A percentile compares a stretch with the other conserved stretches of the same genome.
Evolutionary conservation across 176 grass and related monocot species (phyloP).

Genomic region (sorghum (Sorghum bicolor)): DNA sequence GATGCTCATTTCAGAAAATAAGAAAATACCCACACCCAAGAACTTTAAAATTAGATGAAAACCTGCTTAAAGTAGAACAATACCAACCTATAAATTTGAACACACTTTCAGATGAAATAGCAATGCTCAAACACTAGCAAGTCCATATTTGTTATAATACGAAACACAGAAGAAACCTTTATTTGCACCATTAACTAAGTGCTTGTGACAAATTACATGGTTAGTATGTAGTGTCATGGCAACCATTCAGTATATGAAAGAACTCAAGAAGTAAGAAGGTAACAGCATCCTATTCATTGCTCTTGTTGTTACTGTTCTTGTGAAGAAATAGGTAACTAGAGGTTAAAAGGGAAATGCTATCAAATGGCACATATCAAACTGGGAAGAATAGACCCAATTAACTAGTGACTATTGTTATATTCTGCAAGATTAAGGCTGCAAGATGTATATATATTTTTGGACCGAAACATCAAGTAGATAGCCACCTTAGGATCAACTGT

Average conservation of each 20-base stretch:
- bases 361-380: not conserved
- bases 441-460: not conserved
- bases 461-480: not conserved
- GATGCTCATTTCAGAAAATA: conserved; percentile 1
- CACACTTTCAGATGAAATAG: not conserved
- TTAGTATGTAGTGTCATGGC: not conserved
- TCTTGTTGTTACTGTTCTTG: not conserved
- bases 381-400: not conserved
- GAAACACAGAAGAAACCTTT: conserved; percentile 2
- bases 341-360: not conserved
- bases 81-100: not conserved
- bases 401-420: not conserved
- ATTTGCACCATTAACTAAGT: not conserved
- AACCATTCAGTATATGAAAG: not conserved
- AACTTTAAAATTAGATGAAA: not conserved
- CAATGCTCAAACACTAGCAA: not conserved
- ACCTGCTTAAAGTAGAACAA: not conserved
- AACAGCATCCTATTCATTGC: not conserved
- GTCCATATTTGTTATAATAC: not conserved
- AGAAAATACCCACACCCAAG: not conserved
- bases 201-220: not conserved
- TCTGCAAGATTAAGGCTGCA: not conserved
- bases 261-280: not conserved
- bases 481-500: not conserved
- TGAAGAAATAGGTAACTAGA: not conserved